Percentiles rank a stretch among this genome's conserved stretches.
phyloP scores from a whole-genome alignment of 2,329 filamentous ascomycete genomes.

The Diaporthe ampelina region DNA sequence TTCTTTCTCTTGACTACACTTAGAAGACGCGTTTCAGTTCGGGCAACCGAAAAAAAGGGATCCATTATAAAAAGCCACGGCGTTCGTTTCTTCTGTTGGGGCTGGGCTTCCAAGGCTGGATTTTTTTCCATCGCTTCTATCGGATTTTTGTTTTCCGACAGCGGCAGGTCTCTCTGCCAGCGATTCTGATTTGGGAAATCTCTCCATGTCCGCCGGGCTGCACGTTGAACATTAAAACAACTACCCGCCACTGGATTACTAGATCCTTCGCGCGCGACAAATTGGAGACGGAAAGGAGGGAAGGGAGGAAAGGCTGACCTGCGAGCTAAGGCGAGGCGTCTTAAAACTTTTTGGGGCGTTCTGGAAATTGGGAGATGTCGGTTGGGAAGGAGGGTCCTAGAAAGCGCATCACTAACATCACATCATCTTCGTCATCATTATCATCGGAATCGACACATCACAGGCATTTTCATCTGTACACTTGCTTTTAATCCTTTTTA shows the following conservation, averaged over 20 bases:
- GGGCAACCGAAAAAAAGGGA: slow-evolving; percentile 42
- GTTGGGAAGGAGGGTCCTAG: background rate
- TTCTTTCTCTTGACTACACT: slow-evolving; percentile 23
- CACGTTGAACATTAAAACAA: background rate
- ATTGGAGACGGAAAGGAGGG: background rate
- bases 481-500: slow-evolving; percentile 12
- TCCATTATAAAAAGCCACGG: slow-evolving; percentile 33
- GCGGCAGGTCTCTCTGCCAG: background rate
- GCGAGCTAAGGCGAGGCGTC: slow-evolving; percentile 14
- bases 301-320: background rate
- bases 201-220: background rate
- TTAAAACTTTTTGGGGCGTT: slow-evolving; percentile 13
- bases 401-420: background rate
- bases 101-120: background rate
- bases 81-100: slow-evolving; percentile 33
- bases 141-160: background rate
- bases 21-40: slow-evolving; percentile 41
- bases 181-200: background rate
- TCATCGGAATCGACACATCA: slow-evolving; percentile 15
- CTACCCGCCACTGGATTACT: background rate
- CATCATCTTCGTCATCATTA: background rate
- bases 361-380: slow-evolving; percentile 15
- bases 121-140: background rate
- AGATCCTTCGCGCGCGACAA: background rate
- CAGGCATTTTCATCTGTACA: slow-evolving; percentile 29